phyloP scores from a whole-genome alignment of 202 grass and related monocot genomes.

The Panicum virgatum region DNA sequence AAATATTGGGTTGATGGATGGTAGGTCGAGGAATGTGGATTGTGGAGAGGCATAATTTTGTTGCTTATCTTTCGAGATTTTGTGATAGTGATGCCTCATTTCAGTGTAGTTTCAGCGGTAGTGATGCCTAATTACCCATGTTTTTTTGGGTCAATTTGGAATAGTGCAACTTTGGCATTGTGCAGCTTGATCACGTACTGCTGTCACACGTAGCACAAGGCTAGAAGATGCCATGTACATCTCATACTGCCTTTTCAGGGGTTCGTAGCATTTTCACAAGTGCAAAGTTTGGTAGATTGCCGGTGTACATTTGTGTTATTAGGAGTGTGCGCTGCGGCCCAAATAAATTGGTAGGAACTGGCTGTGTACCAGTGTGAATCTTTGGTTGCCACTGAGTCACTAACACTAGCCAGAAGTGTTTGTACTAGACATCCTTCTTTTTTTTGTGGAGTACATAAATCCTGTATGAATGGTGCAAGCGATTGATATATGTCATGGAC shows the following conservation, averaged over 20 bases:
- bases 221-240: constrained; percentile 14
- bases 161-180: neutral
- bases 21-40: neutral
- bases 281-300: neutral
- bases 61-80: constrained; percentile 1
- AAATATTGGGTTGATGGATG: neutral
- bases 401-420: neutral
- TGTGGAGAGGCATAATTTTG: neutral
- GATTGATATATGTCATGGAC: neutral
- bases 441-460: too few species aligned
- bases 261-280: neutral
- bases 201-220: neutral
- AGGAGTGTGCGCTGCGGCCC: neutral
- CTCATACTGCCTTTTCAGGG: constrained; percentile 3
- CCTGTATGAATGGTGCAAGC: neutral
- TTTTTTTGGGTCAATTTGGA: neutral
- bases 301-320: constrained; percentile 5
- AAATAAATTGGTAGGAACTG: neutral
- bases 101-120: neutral
- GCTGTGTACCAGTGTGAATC: constrained; percentile 9
- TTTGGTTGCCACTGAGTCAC: neutral
- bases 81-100: neutral
- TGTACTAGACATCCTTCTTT: neutral
- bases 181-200: neutral
- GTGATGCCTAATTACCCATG: neutral